Base-by-base conservation (phyloP, 2,329 filamentous ascomycete genomes). In the Fusarium sp. region DNA sequence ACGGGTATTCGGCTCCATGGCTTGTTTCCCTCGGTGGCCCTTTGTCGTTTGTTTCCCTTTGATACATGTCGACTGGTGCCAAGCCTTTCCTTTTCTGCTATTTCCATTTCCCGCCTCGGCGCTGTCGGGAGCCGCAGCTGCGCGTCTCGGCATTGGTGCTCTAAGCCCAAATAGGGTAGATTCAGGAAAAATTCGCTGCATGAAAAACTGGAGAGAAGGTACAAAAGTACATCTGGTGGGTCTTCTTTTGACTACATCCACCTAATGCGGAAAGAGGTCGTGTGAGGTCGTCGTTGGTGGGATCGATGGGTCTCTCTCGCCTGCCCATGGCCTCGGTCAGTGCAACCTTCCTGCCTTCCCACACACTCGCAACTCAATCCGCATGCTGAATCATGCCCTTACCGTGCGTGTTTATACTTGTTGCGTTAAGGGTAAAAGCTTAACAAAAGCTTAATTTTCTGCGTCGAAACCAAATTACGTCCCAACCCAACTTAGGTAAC, bases 241-340 rank as follows among this genome's bases (percentile, higher is more conserved):
- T 26, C 20, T 28, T n/a, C 48, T 28, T 35, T 51, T 36, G 44
- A 75, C 72, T 47, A 75, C 70, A 65, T 71, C 35, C 48, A 48
- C 44, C 66, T 53, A 75, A 75, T 65, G 57, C 48, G 73, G 73
- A 75, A 75, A 75, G 60, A 65, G 65, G 70, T 75, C 73, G 73
- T 69, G 73, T 75, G 73, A 75, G 63, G 51, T 44, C 32, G 44
- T 36, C 35, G 39, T 28, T 28, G 53, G 45, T 42, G 36, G 50
- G 44, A 61, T 48, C 32, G 28, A 47, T 42, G 30, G 32, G 30
- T 36, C 39, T 28, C 62, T 41, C 48, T 47, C 24, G 44, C 22
- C 26, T 30, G 12, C 18, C 32, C 32, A 24, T 51, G 22, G 17
- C 30, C 30, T 35, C 17, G 30, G 48, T 51, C 48, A 54, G 24